Conservation (phyloP, 495 filamentous ascomycete genomes). For the Penicillium nucicola region DNA sequence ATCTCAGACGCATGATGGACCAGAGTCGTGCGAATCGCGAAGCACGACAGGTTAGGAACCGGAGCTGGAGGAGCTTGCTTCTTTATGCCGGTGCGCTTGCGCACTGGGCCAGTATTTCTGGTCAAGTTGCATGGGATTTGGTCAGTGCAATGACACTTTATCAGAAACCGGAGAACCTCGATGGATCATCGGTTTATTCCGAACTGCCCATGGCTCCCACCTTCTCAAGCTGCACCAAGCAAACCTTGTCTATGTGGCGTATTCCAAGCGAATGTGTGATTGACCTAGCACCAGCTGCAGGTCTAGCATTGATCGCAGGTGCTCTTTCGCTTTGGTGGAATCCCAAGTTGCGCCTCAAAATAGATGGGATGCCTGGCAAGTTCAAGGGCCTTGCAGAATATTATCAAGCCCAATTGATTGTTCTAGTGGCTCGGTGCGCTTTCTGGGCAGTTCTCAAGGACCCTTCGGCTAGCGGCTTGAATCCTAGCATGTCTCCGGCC, state of each 20-base stretch:
- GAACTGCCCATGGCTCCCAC: not conserved
- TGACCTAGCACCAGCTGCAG: slow-evolving; percentile 39
- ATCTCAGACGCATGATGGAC: slow-evolving; percentile 69
- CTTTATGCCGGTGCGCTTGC: slow-evolving; percentile 47
- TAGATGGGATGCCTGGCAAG: slow-evolving; percentile 59
- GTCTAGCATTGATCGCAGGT: slow-evolving; percentile 47
- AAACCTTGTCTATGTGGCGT: slow-evolving; percentile 16
- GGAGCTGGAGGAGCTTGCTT: slow-evolving; percentile 51
- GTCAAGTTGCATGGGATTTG: slow-evolving; percentile 43
- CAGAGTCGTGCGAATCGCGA: slow-evolving; percentile 50
- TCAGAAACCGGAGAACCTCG: slow-evolving; percentile 8
- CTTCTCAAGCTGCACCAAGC: slow-evolving; percentile 27
- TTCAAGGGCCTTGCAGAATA: slow-evolving; percentile 64
- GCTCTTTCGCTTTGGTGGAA: slow-evolving; percentile 73
- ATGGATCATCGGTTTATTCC: not conserved
- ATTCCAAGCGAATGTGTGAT: slow-evolving; percentile 26
- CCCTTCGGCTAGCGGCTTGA: slow-evolving; percentile 40
- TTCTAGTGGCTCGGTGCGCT: slow-evolving; percentile 54
- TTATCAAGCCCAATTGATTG: slow-evolving; percentile 65
- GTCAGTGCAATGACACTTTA: slow-evolving; percentile 24
- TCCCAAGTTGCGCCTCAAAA: slow-evolving; percentile 60
- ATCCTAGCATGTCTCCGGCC: slow-evolving; percentile 38
- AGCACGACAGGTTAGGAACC: slow-evolving; percentile 33
- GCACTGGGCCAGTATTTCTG: slow-evolving; percentile 49
- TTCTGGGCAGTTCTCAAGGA: slow-evolving; percentile 51